Conservation (phyloP, 2,329 filamentous ascomycete species). For the Colletotrichum gloeosporioides region DNA sequence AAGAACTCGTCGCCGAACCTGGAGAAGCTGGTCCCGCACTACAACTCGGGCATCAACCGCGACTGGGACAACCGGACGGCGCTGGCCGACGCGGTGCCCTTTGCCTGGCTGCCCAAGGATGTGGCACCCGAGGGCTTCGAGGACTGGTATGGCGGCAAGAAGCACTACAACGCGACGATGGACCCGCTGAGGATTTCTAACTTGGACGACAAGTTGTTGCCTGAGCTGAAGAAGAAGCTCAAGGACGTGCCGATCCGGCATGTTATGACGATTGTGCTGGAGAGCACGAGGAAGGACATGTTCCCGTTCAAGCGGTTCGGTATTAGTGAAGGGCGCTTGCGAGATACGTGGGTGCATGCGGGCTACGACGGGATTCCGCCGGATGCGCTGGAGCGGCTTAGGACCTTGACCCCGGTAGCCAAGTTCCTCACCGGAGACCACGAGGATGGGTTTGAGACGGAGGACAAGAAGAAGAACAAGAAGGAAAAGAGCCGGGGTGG, state of each 20-base stretch:
- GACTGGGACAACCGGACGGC: conserved; percentile 34
- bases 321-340: conserved; percentile 29
- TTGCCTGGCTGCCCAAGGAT: conserved; percentile 32
- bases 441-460: conserved; percentile 2
- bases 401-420: conserved; percentile 25
- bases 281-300: conserved; percentile 39
- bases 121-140: conserved; percentile 22
- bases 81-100: conserved; percentile 23
- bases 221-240: conserved; percentile 18
- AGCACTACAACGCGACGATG: conserved; percentile 33
- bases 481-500: conserved; percentile 26
- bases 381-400: conserved; percentile 28
- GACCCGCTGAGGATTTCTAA: conserved; percentile 39
- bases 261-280: conserved; percentile 38
- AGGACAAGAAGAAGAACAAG: background rate
- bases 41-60: conserved; percentile 26
- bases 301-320: conserved; percentile 38
- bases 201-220: conserved; percentile 29
- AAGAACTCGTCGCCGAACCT: conserved; percentile 30
- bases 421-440: conserved; percentile 7
- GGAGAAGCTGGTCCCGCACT: conserved; percentile 25
- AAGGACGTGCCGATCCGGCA: conserved; percentile 34
- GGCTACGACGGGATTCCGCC: conserved; percentile 29
- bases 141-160: conserved; percentile 29
- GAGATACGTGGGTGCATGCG: conserved; percentile 15